These are phyloP conservation scores for Nakaseomyces nivariensis DNA, from an alignment of 1,139 yeast species.

Conservation along the genomic window DNA sequence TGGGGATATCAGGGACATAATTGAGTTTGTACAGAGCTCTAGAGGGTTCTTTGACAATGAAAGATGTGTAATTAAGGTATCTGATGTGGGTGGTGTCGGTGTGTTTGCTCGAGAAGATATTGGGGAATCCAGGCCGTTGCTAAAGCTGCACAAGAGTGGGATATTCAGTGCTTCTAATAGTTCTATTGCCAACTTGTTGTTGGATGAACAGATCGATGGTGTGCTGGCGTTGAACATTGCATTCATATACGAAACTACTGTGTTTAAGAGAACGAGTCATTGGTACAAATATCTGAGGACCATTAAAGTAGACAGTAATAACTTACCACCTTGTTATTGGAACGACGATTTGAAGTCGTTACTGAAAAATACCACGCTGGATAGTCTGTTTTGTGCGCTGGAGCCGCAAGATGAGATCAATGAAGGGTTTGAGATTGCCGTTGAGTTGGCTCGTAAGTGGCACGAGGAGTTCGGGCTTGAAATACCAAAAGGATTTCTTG, in stretches of 20 bases:
- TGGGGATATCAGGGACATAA: slow-evolving; percentile 23
- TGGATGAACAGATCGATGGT: slow-evolving; percentile 52
- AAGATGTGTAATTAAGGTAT: slow-evolving; percentile 37
- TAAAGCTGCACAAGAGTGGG: slow-evolving; percentile 38
- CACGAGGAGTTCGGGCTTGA: slow-evolving; percentile 26
- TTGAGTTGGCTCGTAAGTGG: slow-evolving; percentile 39
- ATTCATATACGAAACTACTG: slow-evolving; percentile 55
- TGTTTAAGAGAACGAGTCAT: slow-evolving; percentile 50
- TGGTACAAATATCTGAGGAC: slow-evolving; percentile 58
- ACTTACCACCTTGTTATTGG: slow-evolving; percentile 64
- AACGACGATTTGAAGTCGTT: slow-evolving; percentile 36
- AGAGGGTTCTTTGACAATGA: slow-evolving; percentile 36
- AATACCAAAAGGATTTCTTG: slow-evolving; percentile 33
- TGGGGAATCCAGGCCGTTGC: slow-evolving; percentile 29
- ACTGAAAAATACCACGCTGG: slow-evolving; percentile 53
- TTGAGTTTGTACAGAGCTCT: slow-evolving; percentile 42
- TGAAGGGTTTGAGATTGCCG: slow-evolving; percentile 43
- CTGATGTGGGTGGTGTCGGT: slow-evolving; percentile 61
- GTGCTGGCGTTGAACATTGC: slow-evolving; percentile 60
- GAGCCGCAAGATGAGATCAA: slow-evolving; percentile 38
- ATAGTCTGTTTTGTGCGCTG: slow-evolving; percentile 43
- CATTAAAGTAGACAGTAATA: slow-evolving; percentile 23
- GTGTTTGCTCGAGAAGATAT: slow-evolving; percentile 48
- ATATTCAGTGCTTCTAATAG: slow-evolving; percentile 51
- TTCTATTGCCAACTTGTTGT: slow-evolving; percentile 55